Evolutionary conservation across 768 basidiomycete species (phyloP).

Genomic region (Mycena filopes): DNA sequence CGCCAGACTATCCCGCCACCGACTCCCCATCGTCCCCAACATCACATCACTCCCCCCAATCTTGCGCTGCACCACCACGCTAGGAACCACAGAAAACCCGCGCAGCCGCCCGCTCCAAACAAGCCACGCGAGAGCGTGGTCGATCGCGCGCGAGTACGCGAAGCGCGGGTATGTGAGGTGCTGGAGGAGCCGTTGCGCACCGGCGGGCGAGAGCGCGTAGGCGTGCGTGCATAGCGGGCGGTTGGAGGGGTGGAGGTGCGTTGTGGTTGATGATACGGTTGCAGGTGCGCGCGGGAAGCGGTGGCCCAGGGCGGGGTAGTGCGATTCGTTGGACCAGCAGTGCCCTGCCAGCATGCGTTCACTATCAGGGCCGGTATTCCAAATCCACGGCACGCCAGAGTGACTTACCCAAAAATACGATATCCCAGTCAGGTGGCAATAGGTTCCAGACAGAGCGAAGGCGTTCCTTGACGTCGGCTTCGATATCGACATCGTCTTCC

Average conservation of each 20-base stretch:
- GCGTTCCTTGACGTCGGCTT: conserved; percentile 62
- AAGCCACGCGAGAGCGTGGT: conserved; percentile 79
- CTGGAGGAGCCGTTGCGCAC: conserved; percentile 69
- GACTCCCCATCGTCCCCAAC: conserved; percentile 56
- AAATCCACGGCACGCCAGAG: background rate
- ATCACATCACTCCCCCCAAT: conserved; percentile 65
- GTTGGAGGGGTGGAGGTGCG: conserved; percentile 64
- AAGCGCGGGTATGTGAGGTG: conserved; percentile 73
- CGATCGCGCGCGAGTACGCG: conserved; percentile 82
- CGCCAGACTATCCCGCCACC: conserved; percentile 63
- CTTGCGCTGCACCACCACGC: conserved; percentile 75
- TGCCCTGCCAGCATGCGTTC: conserved; percentile 60
- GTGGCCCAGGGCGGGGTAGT: conserved; percentile 48
- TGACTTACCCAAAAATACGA: conserved; percentile 23
- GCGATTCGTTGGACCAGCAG: conserved; percentile 81
- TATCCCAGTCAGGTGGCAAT: conserved; percentile 23
- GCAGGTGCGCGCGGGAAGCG: conserved; percentile 12
- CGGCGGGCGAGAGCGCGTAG: conserved; percentile 68
- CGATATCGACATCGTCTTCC: conserved; percentile 86
- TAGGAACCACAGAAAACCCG: conserved; percentile 74
- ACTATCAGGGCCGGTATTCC: background rate
- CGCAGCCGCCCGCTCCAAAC: conserved; percentile 64
- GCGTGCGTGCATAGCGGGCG: conserved; percentile 80
- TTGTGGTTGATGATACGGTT: conserved; percentile 18
- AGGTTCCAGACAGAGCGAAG: conserved; percentile 32